Evolutionary conservation across 352 stramenopile genomes (phyloP).

Genomic region (Pythium coloratum): DNA sequence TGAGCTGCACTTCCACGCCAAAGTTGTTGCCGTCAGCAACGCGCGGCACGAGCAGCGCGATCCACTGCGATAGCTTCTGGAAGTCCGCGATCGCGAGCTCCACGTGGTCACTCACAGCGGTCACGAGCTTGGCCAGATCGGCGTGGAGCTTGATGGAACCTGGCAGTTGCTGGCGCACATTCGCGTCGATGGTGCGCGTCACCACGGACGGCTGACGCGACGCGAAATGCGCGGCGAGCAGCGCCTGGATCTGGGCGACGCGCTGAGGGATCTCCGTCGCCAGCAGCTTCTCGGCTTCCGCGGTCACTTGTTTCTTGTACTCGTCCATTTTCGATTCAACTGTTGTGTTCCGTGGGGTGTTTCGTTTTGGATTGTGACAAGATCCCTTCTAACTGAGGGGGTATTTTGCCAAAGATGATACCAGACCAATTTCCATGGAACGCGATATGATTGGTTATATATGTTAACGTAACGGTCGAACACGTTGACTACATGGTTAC

Average conservation of each 20-base stretch:
- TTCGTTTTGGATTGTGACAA: slow-evolving; percentile 4
- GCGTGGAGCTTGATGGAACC: slow-evolving; percentile 39
- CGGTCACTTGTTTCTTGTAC: slow-evolving; percentile 46
- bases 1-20: slow-evolving; percentile 85
- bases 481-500: background rate
- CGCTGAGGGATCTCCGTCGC: slow-evolving; percentile 44
- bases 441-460: slow-evolving; percentile 7
- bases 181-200: slow-evolving; percentile 36
- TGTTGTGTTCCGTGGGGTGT: background rate
- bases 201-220: slow-evolving; percentile 45
- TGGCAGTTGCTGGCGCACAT: slow-evolving; percentile 30
- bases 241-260: slow-evolving; percentile 40
- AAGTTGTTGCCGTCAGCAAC: slow-evolving; percentile 88
- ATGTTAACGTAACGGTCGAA: background rate
- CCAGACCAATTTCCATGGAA: background rate
- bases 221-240: slow-evolving; percentile 47
- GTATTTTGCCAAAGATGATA: slow-evolving; percentile 1
- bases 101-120: slow-evolving; percentile 55
- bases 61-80: slow-evolving; percentile 66
- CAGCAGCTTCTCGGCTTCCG: slow-evolving; percentile 44
- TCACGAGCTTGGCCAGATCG: slow-evolving; percentile 41
- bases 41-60: slow-evolving; percentile 72
- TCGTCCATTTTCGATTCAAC: slow-evolving; percentile 40
- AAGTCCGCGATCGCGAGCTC: slow-evolving; percentile 45
- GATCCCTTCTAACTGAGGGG: background rate